Percentiles rank a stretch among this genome's conserved stretches.
These are phyloP conservation scores for Fusarium nygamai DNA, from an alignment of 2,329 filamentous ascomycete species.

Conservation along the genomic window DNA sequence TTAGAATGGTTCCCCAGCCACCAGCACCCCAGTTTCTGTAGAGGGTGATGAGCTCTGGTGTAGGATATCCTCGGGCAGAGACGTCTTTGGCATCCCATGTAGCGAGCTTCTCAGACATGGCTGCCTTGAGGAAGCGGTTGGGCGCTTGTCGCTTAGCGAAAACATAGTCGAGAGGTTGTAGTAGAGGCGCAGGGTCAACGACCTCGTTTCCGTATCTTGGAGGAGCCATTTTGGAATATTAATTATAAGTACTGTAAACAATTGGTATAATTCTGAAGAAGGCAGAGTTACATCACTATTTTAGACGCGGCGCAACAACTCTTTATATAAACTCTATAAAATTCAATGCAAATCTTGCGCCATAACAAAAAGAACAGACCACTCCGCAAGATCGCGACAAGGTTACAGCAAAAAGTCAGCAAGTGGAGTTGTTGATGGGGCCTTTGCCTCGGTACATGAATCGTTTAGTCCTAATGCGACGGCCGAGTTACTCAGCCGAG, in stretches of 20 bases:
- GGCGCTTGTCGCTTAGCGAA: slow-evolving; percentile 21
- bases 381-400: not conserved
- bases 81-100: slow-evolving; percentile 25
- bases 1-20: slow-evolving; percentile 23
- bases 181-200: slow-evolving; percentile 20
- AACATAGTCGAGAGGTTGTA: slow-evolving; percentile 21
- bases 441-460: slow-evolving; percentile 17
- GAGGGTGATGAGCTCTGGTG: slow-evolving; percentile 19
- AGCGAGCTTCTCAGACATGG: slow-evolving; percentile 28
- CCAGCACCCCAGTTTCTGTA: slow-evolving; percentile 30
- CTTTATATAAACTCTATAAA: slow-evolving; percentile 10
- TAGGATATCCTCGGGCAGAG: slow-evolving; percentile 26
- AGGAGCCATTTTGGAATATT: slow-evolving; percentile 6
- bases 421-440: not conserved
- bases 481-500: slow-evolving; percentile 5
- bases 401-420: not conserved
- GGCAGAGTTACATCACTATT: not conserved
- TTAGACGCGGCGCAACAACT: not conserved
- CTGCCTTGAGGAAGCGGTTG: slow-evolving; percentile 32
- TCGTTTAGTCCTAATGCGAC: not conserved
- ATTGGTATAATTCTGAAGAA: not conserved
- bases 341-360: not conserved
- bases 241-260: not conserved
- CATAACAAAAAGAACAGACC: not conserved
- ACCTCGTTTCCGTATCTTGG: slow-evolving; percentile 18